A percentile compares a stretch with the other conserved stretches of the same genome.
phyloP scores from a whole-genome alignment of 495 filamentous ascomycete genomes.

The Tuber microsphaerosporum region DNA sequence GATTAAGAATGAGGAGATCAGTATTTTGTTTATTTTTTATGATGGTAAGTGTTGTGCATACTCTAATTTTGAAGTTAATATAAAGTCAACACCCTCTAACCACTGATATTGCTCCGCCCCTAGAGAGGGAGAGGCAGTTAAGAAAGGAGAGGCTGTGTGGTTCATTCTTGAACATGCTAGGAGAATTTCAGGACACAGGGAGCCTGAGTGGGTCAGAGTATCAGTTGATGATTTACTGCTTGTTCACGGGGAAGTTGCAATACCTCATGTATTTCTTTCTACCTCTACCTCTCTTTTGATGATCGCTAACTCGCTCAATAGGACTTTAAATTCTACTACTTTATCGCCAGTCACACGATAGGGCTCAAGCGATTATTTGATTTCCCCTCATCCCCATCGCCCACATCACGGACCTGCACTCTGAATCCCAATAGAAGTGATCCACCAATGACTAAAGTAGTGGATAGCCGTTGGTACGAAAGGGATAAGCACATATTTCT shows the following conservation, averaged over 20 bases:
- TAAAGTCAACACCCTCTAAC: slow-evolving; percentile 17
- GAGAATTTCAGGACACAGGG: slow-evolving; percentile 44
- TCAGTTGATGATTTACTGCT: slow-evolving; percentile 93
- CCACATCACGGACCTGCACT: neutral
- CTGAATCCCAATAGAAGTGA: no score
- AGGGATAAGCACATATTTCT: slow-evolving; percentile 97
- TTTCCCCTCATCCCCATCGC: slow-evolving; percentile 53
- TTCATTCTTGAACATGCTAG: slow-evolving; percentile 68
- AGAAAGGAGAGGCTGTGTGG: slow-evolving; percentile 89
- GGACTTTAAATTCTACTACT: slow-evolving; percentile 96
- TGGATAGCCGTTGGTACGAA: no score
- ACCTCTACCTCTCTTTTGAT: neutral
- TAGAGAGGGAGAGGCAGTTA: slow-evolving; percentile 65
- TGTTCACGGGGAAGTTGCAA: slow-evolving; percentile 82
- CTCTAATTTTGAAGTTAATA: neutral
- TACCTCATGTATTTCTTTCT: slow-evolving; percentile 74
- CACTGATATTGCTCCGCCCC: slow-evolving; percentile 70
- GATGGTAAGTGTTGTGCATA: no score
- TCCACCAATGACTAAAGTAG: slow-evolving; percentile 77
- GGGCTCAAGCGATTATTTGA: no score
- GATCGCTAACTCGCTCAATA: slow-evolving; percentile 42
- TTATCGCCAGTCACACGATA: slow-evolving; percentile 74
- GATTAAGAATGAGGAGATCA: slow-evolving; percentile 80
- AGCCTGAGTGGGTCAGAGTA: slow-evolving; percentile 91
- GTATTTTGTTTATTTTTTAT: no score